These are phyloP conservation scores for Paramyrothecium sp. DNA, from an alignment of 2,329 filamentous ascomycete genomes.

Conservation along the genomic window DNA sequence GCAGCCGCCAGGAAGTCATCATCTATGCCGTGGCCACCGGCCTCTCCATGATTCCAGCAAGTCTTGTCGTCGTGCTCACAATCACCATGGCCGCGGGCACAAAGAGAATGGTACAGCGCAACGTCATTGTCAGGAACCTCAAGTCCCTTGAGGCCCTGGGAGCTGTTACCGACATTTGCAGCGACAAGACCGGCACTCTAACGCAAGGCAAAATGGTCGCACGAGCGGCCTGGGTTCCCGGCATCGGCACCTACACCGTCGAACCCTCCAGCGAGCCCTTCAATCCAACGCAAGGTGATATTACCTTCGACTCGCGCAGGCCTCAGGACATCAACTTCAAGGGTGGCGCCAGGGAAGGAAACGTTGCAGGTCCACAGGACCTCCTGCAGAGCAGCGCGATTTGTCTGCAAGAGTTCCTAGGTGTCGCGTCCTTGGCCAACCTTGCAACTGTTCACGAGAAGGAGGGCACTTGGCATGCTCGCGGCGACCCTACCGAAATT, in stretches of 20 bases:
- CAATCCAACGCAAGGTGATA: constrained; percentile 52
- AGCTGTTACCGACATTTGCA: constrained; percentile 57
- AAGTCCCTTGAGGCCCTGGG: constrained; percentile 57
- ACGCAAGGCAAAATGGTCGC: constrained; percentile 65
- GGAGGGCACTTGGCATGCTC: constrained; percentile 53
- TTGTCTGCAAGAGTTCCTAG: constrained; percentile 51
- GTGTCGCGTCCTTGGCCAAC: constrained; percentile 58
- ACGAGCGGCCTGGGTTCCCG: constrained; percentile 57
- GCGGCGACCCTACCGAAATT: constrained; percentile 68
- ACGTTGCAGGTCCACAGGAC: constrained; percentile 21
- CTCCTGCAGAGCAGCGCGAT: constrained; percentile 39
- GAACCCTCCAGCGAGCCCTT: constrained; percentile 53
- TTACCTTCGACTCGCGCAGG: constrained; percentile 37
- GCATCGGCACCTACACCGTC: constrained; percentile 55
- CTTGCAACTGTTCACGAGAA: constrained; percentile 46
- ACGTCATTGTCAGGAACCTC: constrained; percentile 53
- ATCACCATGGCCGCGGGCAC: constrained; percentile 58
- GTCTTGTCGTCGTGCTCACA: constrained; percentile 50
- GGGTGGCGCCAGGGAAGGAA: constrained; percentile 12
- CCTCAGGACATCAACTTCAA: constrained; percentile 39
- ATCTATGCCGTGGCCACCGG: constrained; percentile 49
- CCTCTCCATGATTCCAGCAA: constrained; percentile 51
- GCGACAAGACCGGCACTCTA: constrained; percentile 58
- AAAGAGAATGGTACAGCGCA: constrained; percentile 49
- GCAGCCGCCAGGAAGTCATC: constrained; percentile 56